Base-by-base conservation (phyloP, 2,329 filamentous ascomycete species). In the Uncinocarpus reesii region DNA sequence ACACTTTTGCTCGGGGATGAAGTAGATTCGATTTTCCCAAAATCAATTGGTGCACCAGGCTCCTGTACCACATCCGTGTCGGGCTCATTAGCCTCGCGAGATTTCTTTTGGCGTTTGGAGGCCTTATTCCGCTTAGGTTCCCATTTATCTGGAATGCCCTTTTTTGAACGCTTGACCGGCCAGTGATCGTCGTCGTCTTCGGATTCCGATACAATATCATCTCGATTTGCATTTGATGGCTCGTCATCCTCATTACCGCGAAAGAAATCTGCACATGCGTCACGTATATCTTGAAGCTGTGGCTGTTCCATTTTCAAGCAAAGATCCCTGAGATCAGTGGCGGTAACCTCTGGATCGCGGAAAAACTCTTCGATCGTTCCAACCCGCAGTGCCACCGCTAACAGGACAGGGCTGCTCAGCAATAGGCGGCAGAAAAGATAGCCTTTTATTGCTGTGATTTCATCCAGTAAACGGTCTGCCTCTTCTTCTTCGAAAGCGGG, bases 191-290 rank as follows among this genome's bases (percentile, higher is more conserved):
- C 13, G 51, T 37, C 36, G 16, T 56, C 45, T 8, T 56, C 53
- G 2, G 38, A 36, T 3, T 57, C 53, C n/a, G 34, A 34, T 26
- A 34, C 42, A 24, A 51, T 29, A 24, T 47, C 37, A 20, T 41
- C 21, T 18, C 47, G 29, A 7, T 42, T 18, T 2, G 57, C 52
- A n/a, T 59, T 52, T 24, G 52, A 55, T 40, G 61, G 56, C 1
- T 61, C 52, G 3, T 60, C 59, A 3, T 55, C 52, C 8, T 61
- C 55, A 16, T 67, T 62, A 11, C 71, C 63, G 13, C 65, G 62
- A 36, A 74, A 67, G n/a, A 50, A 50, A 55, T 75, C 72, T 3
- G 71, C 72, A 53, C 72, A 75, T 11, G 72, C 71, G 57, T 76
- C 71, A 35, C 71, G 64, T 18, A 75, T 66, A 37, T 72, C 70